These are phyloP conservation scores for Phytophthora brassicae DNA, from an alignment of 352 stramenopile species.

Conservation along the genomic window DNA sequence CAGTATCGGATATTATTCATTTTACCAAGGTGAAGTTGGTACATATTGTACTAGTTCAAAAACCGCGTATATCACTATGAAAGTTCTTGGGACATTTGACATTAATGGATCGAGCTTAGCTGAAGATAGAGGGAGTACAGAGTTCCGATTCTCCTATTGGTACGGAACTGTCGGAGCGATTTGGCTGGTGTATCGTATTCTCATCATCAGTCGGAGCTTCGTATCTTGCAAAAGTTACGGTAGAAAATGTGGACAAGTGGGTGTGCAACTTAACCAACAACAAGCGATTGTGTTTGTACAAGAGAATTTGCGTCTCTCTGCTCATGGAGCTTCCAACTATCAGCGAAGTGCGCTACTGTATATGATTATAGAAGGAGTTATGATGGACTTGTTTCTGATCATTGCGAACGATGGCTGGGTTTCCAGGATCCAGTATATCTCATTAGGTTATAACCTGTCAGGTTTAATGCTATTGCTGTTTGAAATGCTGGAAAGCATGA, in stretches of 20 bases:
- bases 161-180: conserved; percentile 9
- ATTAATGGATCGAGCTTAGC: conserved; percentile 20
- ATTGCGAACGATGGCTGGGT: conserved; percentile 17
- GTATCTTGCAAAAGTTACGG: background rate
- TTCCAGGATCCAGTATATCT: conserved; percentile 20
- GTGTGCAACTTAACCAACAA: background rate
- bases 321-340: conserved; percentile 19
- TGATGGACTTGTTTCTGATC: conserved; percentile 27
- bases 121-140: conserved; percentile 10
- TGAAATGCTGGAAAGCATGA: conserved; percentile 27
- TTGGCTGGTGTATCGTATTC: conserved; percentile 18
- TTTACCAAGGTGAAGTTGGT: conserved; percentile 8
- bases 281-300: conserved; percentile 18
- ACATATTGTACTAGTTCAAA: conserved; percentile 14
- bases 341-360: conserved; percentile 21
- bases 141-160: conserved; percentile 15
- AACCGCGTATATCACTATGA: background rate
- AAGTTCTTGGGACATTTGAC: conserved; percentile 16
- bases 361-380: conserved; percentile 26
- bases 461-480: conserved; percentile 26
- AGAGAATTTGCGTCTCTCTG: conserved; percentile 19
- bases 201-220: conserved; percentile 17
- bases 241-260: conserved; percentile 6
- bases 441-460: conserved; percentile 29
- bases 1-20: conserved; percentile 16